Base-by-base conservation (phyloP, 495 filamentous ascomycete genomes). In the Entonaema liquescens region DNA sequence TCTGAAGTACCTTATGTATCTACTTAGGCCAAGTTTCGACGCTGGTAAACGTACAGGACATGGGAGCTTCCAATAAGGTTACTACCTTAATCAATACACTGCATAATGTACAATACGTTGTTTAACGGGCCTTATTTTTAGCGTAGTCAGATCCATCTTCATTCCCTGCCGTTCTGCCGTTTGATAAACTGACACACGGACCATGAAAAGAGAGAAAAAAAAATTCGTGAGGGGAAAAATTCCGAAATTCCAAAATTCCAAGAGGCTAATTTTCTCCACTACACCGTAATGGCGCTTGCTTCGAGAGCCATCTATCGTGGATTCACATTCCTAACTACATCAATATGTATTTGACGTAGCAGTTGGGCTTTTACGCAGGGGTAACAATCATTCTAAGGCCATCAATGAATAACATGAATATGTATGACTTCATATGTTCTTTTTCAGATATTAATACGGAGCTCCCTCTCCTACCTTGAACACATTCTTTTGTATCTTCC, bases 371-470 rank as follows among this genome's bases (percentile, higher is more conserved):
- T 42, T 42, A 19, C 38, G 38, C 38, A 42, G 38, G n/a, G n/a
- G 6, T 42, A 6, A 19, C 2, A 42, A 42, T 42, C 42, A 5
- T 33, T 35, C 6, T 23, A 62, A 33, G 33, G 19, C 19, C 47
- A 61, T 38, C 26, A 35, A 56, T 35, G 25, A 21, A 56, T n/a
- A 53, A 36, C 26, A 58, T 44, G 26, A 19, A 58, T 23, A 44
- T 65, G 17, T 71, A 66, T 66, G 57, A 65, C 57, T 62, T 71
- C 57, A 71, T 62, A 38, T 17, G 2, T 54, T 28, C 25, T 55
- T 15, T 26, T 15, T 59, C 38, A 26, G 4, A 62, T 60, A 65
- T 31, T 21, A 61, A 56, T 35, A 52, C 17, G 13, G 36, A 59
- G 13, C 29, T 31, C 19, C 12, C 40, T 28, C 21, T 42, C 38